Conservation (phyloP, 768 basidiomycete genomes). For the Pleurotus giganteus region DNA sequence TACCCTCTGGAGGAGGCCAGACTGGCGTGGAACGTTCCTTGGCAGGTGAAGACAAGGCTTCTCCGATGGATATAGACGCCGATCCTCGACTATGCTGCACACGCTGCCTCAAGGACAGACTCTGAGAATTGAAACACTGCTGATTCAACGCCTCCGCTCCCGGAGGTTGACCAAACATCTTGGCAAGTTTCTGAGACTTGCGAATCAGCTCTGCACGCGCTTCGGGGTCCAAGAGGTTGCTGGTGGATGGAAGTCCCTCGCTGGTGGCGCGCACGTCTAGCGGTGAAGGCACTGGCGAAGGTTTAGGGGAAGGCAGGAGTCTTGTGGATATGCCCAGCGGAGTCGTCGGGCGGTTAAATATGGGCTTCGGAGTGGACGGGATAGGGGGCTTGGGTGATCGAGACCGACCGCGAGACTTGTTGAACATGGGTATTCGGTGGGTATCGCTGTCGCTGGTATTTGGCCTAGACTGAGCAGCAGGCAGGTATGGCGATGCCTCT, state of each 20-base stretch:
- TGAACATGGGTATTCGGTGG: constrained; percentile 17
- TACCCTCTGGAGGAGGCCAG: constrained; percentile 34
- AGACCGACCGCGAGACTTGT: constrained; percentile 22
- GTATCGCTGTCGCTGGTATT: not conserved
- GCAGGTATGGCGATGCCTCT: constrained; percentile 11
- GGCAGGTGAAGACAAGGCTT: constrained; percentile 5
- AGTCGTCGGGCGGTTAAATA: constrained; percentile 34
- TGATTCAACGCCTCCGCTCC: constrained; percentile 40
- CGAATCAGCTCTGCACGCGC: constrained; percentile 73
- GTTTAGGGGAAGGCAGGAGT: constrained; percentile 10
- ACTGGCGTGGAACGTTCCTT: constrained; percentile 17
- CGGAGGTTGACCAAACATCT: constrained; percentile 73
- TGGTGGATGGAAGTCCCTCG: constrained; percentile 51
- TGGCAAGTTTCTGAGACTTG: constrained; percentile 76
- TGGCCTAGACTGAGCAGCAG: constrained; percentile 6
- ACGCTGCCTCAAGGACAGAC: constrained; percentile 6
- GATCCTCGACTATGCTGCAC: constrained; percentile 15
- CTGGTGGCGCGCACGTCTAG: constrained; percentile 6
- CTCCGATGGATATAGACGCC: constrained; percentile 22
- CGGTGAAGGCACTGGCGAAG: not conserved
- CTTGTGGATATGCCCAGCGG: constrained; percentile 16
- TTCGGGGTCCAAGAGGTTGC: constrained; percentile 60
- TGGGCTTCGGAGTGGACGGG: constrained; percentile 45
- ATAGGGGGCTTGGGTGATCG: constrained; percentile 40
- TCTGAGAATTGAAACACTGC: constrained; percentile 10